Base-by-base conservation (phyloP, 2,329 filamentous ascomycete genomes). In the Pseudonectria buxi region DNA sequence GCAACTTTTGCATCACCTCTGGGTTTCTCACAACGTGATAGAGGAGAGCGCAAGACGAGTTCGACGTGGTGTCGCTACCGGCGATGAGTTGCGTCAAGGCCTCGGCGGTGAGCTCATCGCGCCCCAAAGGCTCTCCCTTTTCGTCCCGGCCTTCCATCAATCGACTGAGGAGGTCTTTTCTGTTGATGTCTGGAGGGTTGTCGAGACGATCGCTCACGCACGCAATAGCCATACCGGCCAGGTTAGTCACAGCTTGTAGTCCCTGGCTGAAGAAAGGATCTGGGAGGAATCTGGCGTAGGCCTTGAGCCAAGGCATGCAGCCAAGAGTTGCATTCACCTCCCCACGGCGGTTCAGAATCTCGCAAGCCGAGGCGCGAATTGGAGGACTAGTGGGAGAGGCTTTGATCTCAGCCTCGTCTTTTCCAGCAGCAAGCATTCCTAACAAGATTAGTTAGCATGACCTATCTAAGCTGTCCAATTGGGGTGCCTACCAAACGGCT, bases 71-170 rank as follows among this genome's bases (percentile, higher is more conserved):
- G 27, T 44, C 42, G 13, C 42, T 44, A 3, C 42, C 42, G 1
- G 42, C 39, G 6, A 44, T 44, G 28, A 44, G 42, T 12, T 44
- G 42, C 6, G 42, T 44, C 2, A 44, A 31, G 1, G 42, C 42
- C 16, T 44, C 42, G 4, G 42, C 36, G 10, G 35, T 24, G 10
- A 44, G 16, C 24, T 44, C 42, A n/a, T 44, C 39, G 4, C 32
- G 26, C 2, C 33, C 32, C 28, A 44, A 37, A 6, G 36, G 33
- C 14, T 37, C 32, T 14, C 42, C 42, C 2, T 39, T 25, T 3
- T 14, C 15, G 22, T 44, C 42, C 10, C 35, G 42, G 26, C 35
- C 35, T 11, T 16, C 29, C 12, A 33, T 30, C 10, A 44, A 36
- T 33, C 39, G 39, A 13, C 37, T 39, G 7, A 44, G 14, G 18